Evolutionary conservation across 495 filamentous ascomycete species (phyloP), one percentile per base, ranked within the genome.

Genomic region (Aspergillus baeticus): DNA sequence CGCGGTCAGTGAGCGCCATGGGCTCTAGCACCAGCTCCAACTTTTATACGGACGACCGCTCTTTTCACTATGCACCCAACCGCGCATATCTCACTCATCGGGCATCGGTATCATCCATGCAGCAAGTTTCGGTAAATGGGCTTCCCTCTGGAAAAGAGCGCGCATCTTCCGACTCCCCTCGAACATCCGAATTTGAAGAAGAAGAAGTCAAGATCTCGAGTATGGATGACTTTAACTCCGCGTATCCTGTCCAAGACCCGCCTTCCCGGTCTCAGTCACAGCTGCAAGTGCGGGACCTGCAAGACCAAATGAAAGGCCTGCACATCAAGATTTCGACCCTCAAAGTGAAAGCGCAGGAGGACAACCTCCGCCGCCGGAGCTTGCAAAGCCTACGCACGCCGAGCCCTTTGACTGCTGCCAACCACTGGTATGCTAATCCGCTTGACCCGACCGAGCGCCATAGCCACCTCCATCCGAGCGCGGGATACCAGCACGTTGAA

Each of bases 301-400:
- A 89, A 49, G 88, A 92, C 59, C 92, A 98, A 73, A 94, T 98
- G 88, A 87, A 92, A 60, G 92, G 92, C 59, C 76, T 98, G 21
- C 91, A 93, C 63, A 94, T 93, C 47, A 90, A 91, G 61, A 90
- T 98, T 18, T 96, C 92, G 4, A 87, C 79, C 10, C 72, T 98
- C 31, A 85, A 92, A 56, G 84, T 92, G 60, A 88, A 92, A 66
- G 87, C 88, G 5, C 83, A 89, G 45, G 89, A 89, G 57, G 94
- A 97, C 62, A 89, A 81, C 57, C 70, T 96, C 58, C 87, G 89
- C 58, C 81, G 94, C 39, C 84, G 88, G 45, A 96, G 93, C 66
- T 65, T 95, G 49, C 90, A 93, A 60, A 93, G 84, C 69, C 72
- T 96, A 55, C 84, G 91, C 10, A 90, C 89, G 6, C 88, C 90